Conservation (phyloP, 148 eudicot genomes). For the Diospyros lotus region DNA sequence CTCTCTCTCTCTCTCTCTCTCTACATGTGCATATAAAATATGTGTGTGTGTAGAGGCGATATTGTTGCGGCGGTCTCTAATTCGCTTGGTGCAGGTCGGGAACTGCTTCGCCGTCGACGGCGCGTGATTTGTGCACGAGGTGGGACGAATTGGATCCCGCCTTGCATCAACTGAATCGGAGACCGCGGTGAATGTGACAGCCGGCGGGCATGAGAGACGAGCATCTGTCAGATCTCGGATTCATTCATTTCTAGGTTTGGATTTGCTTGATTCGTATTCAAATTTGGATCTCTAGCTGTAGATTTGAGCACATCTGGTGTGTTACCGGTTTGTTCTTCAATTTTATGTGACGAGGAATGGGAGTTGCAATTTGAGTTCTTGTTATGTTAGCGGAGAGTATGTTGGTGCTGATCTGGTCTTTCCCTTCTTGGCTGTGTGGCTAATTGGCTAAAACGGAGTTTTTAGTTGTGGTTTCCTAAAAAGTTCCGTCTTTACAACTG, state of each 20-base stretch:
- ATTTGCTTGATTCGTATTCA: neutral
- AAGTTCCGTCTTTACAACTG: neutral
- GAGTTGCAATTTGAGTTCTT: neutral
- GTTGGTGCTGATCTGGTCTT: neutral
- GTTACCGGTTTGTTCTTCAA: neutral
- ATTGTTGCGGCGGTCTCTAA: conserved; percentile 60
- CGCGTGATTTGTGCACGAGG: neutral
- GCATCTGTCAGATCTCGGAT: conserved; percentile 11
- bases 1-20: neutral
- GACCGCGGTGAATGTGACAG: conserved; percentile 26
- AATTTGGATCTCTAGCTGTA: neutral
- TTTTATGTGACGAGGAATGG: neutral
- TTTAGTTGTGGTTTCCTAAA: neutral
- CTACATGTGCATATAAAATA: neutral
- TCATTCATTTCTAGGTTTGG: neutral
- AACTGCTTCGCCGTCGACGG: conserved; percentile 39
- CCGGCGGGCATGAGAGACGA: neutral
- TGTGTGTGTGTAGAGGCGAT: neutral
- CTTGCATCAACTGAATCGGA: conserved; percentile 85
- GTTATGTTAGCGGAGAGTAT: neutral
- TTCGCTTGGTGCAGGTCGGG: conserved; percentile 99
- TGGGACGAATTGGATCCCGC: conserved; percentile 42
- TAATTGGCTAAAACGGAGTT: too few relatives aligned
- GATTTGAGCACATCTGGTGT: neutral
- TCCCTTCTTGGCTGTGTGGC: neutral